Evolutionary conservation across 768 basidiomycete species (phyloP), one percentile per base, ranked within the genome.

Genomic region (Phlebiopsis gigantea): DNA sequence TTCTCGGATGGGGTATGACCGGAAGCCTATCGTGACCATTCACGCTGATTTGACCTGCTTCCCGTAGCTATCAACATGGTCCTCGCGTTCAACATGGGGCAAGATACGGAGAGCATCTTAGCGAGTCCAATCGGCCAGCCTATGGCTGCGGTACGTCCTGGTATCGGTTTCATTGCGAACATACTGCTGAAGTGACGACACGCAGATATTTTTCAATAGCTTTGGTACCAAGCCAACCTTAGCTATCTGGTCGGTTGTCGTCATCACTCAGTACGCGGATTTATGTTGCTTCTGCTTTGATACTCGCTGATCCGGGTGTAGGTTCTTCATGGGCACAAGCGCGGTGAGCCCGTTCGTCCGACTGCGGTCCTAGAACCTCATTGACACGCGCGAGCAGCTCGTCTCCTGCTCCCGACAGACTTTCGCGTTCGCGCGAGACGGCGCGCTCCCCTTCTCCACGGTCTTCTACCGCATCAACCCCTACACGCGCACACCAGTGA

Each of bases 361-460:
- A 15, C 5, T 14, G 4, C 28, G 24, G 10, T 42, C 22, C 4
- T 26, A 17, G 43, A 19, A 25, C 17, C 21, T 34, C 5, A 30
- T 21, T 19, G 21, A 47, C 12, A 2, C 19, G 7, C 43, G 10
- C n/a, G 30, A 41, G 15, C 48, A 73, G 77, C 61, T 80, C 22
- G 72, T 79, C 15, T 79, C 79, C 14, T 68, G 78, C 26, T 81
- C 80, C 0, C 78, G 81, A 15, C 81, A 81, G 66, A 73, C 75
- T 4, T 83, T 82, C 55, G 81, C 81, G 0, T 83, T 83, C 62
- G 70, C 81, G 1, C 77, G 84, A 17, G 81, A 86, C 60, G 82
- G 82, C 25, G 85, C 80, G 3, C 77, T 86, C 5, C 84, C 85
- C 1, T 71, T 82, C 49, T 85, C 85, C 0, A 58, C 61, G 4